These are phyloP conservation scores for Euphorbia corollata DNA, from an alignment of 441 rosid species.

Conservation along the genomic window DNA sequence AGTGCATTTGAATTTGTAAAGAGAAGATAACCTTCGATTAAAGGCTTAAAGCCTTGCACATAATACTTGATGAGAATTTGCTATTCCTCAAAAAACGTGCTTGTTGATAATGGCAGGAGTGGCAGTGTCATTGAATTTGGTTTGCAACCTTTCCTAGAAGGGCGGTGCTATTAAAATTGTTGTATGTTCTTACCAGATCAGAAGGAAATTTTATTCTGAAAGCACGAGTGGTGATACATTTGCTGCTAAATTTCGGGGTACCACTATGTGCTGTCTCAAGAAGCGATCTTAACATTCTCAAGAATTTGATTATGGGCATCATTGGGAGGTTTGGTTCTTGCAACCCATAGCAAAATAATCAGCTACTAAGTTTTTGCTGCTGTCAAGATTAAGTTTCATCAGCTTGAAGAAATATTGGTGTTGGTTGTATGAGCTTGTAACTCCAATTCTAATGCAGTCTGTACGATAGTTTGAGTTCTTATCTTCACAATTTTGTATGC, in stretches of 20 bases:
- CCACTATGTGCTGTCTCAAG: background rate
- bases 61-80: background rate
- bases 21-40: background rate
- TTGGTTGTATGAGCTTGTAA: background rate
- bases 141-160: background rate
- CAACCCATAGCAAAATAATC: background rate
- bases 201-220: background rate
- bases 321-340: background rate
- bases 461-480: background rate
- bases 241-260: background rate
- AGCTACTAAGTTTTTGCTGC: constrained; percentile 1
- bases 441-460: background rate
- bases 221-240: background rate
- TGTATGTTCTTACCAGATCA: background rate
- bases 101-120: constrained; percentile 8
- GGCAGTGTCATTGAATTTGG: constrained; percentile 1
- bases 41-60: background rate
- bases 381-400: background rate
- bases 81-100: background rate
- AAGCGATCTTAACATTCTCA: background rate
- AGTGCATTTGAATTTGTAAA: background rate
- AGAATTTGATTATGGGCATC: background rate
- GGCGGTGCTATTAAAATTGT: background rate
- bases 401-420: background rate
- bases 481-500: background rate